Percentiles rank a stretch among this genome's conserved stretches.
Conservation (phyloP, 768 basidiomycete genomes). For the Dictyophora rubrovolvata region DNA sequence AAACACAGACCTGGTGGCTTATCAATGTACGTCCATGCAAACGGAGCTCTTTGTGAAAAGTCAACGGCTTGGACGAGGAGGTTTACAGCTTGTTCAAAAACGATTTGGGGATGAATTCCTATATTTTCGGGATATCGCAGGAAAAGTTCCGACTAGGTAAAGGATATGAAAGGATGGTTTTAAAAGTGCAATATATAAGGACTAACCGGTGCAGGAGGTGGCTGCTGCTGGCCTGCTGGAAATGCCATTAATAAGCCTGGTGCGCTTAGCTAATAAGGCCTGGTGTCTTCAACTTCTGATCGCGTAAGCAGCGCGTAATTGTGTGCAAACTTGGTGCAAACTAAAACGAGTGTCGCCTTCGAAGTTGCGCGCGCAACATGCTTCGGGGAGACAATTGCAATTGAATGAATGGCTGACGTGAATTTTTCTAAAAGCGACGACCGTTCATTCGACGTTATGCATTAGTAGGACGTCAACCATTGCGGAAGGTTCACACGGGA, state of each 20-base stretch:
- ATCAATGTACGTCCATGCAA: constrained; percentile 67
- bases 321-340: too few relatives aligned
- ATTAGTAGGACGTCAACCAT: too few relatives aligned
- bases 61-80: constrained; percentile 53
- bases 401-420: too few relatives aligned
- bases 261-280: too few relatives aligned
- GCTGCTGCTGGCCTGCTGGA: not conserved
- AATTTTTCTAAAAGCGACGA: too few relatives aligned
- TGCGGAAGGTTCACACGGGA: too few relatives aligned
- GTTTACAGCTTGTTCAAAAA: constrained; percentile 44
- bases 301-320: too few relatives aligned
- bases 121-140: constrained; percentile 64
- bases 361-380: too few relatives aligned
- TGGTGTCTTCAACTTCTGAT: too few relatives aligned
- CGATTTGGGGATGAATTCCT: constrained; percentile 43
- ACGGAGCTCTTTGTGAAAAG: constrained; percentile 50
- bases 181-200: not conserved
- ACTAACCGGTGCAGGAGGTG: not conserved
- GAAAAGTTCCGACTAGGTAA: constrained; percentile 32
- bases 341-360: too few relatives aligned
- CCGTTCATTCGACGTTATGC: too few relatives aligned
- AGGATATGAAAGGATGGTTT: not conserved
- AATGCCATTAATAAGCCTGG: not conserved
- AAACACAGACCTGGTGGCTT: constrained; percentile 52
- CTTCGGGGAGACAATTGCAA: too few relatives aligned